Evolutionary conservation across 306 rosid species (phyloP).

Genomic region (Prinsepia uniflora): DNA sequence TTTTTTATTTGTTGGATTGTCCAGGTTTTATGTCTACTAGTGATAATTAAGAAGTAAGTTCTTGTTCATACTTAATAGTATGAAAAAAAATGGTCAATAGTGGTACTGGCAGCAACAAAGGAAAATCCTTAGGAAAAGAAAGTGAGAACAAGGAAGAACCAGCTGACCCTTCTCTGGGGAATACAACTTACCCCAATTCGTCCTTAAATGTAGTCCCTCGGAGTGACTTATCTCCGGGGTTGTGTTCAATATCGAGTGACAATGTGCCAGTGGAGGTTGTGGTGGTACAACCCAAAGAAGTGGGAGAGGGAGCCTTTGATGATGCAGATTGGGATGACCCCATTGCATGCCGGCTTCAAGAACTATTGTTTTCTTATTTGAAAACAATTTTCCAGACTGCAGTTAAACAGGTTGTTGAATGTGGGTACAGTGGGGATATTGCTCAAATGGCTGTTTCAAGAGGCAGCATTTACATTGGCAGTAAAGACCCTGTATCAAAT

Average conservation of each 20-base stretch:
- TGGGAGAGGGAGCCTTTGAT: slow-evolving; percentile 22
- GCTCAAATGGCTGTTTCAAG: slow-evolving; percentile 42
- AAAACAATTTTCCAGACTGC: slow-evolving; percentile 41
- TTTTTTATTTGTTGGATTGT: neutral
- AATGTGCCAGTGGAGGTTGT: slow-evolving; percentile 6
- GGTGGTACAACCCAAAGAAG: slow-evolving; percentile 22
- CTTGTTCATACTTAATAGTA: slow-evolving; percentile 14
- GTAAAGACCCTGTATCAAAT: slow-evolving; percentile 40
- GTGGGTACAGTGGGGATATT: slow-evolving; percentile 42
- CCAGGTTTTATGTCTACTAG: slow-evolving; percentile 21
- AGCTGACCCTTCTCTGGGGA: slow-evolving; percentile 21
- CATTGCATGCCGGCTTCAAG: slow-evolving; percentile 45
- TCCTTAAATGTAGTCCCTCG: slow-evolving; percentile 27
- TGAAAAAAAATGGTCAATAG: slow-evolving; percentile 30
- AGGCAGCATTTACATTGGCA: slow-evolving; percentile 39
- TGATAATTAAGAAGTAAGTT: slow-evolving; percentile 15
- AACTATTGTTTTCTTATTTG: slow-evolving; percentile 42
- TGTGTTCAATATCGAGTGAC: slow-evolving; percentile 16
- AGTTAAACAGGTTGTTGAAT: slow-evolving; percentile 35
- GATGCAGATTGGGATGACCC: slow-evolving; percentile 55
- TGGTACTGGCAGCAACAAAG: slow-evolving; percentile 18
- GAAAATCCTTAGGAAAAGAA: slow-evolving; percentile 18
- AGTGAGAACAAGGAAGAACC: slow-evolving; percentile 36
- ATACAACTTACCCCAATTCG: slow-evolving; percentile 2
- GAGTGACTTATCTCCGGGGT: slow-evolving; percentile 13